A percentile compares a stretch with the other conserved stretches of the same genome.
These are phyloP conservation scores for Leccinum olivaceoglutinosum DNA, from an alignment of 1,284 basidiomycete species.

Conservation along the genomic window DNA sequence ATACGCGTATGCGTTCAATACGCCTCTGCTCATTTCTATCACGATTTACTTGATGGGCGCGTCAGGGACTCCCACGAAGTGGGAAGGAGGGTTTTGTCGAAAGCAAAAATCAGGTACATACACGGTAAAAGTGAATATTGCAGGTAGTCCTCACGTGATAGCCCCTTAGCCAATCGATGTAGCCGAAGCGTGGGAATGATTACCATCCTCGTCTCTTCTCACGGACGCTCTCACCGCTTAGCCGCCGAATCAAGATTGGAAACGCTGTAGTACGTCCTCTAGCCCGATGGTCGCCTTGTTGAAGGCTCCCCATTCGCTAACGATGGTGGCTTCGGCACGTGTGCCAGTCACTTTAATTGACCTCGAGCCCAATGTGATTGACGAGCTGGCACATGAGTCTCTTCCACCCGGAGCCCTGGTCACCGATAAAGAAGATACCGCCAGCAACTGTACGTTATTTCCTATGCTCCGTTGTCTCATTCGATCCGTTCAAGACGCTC, in stretches of 20 bases:
- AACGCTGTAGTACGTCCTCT: conserved; percentile 71
- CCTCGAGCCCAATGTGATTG: conserved; percentile 95
- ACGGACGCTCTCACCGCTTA: too few relatives aligned
- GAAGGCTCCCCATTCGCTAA: conserved; percentile 67
- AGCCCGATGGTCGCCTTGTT: conserved; percentile 81
- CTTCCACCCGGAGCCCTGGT: conserved; percentile 98
- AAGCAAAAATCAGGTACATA: too few relatives aligned
- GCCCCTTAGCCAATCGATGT: too few relatives aligned
- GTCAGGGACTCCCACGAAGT: too few relatives aligned
- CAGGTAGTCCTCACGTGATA: too few relatives aligned
- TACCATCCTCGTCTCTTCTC: too few relatives aligned
- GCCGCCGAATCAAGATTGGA: conserved; percentile 51
- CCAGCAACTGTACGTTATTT: conserved; percentile 82
- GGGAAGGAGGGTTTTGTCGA: too few relatives aligned
- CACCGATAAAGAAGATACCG: conserved; percentile 98
- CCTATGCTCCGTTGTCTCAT: not conserved
- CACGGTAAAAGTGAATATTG: too few relatives aligned
- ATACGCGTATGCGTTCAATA: too few relatives aligned
- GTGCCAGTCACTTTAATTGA: conserved; percentile 99
- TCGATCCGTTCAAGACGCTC: conserved; percentile 61
- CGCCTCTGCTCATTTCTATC: too few relatives aligned
- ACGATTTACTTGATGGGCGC: too few relatives aligned
- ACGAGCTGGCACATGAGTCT: conserved; percentile 92
- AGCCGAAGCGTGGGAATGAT: too few relatives aligned
- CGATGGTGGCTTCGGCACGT: conserved; percentile 95